These are phyloP conservation scores for Stachybotrys chartarum DNA, from an alignment of 2,329 filamentous ascomycete species.

Conservation along the genomic window DNA sequence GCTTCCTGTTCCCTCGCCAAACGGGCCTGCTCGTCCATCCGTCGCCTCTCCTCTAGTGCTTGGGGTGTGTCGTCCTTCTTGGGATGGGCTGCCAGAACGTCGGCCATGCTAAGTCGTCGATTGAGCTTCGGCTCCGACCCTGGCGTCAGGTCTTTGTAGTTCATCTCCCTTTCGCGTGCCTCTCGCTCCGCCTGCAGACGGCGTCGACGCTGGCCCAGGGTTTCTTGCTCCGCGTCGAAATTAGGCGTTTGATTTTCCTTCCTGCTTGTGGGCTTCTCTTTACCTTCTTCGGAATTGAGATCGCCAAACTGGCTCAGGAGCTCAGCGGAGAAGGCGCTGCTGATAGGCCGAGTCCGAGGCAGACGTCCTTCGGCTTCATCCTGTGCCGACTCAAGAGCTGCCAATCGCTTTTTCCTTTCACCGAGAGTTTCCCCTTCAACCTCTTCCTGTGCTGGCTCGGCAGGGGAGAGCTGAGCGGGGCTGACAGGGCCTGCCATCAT, in stretches of 20 bases:
- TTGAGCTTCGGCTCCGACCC: conserved; percentile 12
- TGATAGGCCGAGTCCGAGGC: conserved; percentile 51
- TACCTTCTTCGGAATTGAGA: conserved; percentile 33
- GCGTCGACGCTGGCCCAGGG: conserved; percentile 67
- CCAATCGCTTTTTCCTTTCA: conserved; percentile 58
- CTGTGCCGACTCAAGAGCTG: conserved; percentile 49
- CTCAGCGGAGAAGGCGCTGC: conserved; percentile 60
- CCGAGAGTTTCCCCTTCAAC: conserved; percentile 59
- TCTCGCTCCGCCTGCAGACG: conserved; percentile 65
- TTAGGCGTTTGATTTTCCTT: conserved; percentile 36
- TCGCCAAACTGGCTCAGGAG: conserved; percentile 59
- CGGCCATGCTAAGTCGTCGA: conserved; percentile 47
- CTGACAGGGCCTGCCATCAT: conserved; percentile 10
- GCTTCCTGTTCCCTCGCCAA: conserved; percentile 35
- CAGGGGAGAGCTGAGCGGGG: conserved; percentile 15
- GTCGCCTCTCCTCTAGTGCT: conserved; percentile 32
- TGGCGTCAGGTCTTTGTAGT: conserved; percentile 18
- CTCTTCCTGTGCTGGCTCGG: conserved; percentile 48
- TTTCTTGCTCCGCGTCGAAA: conserved; percentile 55
- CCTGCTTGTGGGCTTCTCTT: conserved; percentile 20
- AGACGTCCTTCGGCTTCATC: conserved; percentile 38
- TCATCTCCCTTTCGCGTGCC: conserved; percentile 52
- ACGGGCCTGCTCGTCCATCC: conserved; percentile 32
- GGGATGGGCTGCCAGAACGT: conserved; percentile 44
- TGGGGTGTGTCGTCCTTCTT: conserved; percentile 30